A percentile compares a stretch with the other conserved stretches of the same genome.
These are phyloP conservation scores for Trypanosoma conorhini DNA, from an alignment of 208 protist genomes.

Conservation along the genomic window DNA sequence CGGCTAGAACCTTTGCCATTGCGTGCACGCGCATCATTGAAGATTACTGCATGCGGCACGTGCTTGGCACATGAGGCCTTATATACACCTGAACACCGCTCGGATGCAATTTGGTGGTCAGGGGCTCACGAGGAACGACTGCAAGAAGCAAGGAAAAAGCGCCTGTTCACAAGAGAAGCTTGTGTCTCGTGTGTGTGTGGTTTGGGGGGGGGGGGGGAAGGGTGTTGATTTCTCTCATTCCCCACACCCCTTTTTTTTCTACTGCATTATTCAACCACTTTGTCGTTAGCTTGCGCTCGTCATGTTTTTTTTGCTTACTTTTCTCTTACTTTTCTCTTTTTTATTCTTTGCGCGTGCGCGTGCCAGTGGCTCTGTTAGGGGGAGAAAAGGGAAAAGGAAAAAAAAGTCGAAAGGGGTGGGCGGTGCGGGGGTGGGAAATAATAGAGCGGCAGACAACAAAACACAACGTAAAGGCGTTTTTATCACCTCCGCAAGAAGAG, in stretches of 20 bases:
- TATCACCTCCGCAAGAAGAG: not conserved
- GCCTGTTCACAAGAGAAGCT: not conserved
- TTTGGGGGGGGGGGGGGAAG: not conserved
- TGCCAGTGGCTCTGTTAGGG: not conserved
- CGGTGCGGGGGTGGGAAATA: no score
- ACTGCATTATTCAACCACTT: not conserved
- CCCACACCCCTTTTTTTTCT: not conserved
- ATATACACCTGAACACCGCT: no score
- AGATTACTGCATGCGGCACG: conserved; percentile 60
- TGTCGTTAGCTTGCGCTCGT: not conserved
- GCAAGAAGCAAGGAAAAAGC: not conserved
- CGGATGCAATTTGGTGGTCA: no score
- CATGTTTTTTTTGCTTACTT: not conserved
- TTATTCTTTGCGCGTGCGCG: not conserved
- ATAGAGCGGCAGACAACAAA: no score
- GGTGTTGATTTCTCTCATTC: not conserved
- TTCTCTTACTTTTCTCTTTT: not conserved
- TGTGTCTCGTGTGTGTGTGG: not conserved
- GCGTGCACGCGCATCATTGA: conserved; percentile 58
- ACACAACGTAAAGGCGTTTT: not conserved
- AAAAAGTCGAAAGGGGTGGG: not conserved
- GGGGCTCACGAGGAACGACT: not conserved
- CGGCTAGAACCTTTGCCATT: conserved; percentile 55
- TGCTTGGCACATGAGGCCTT: conserved; percentile 1
- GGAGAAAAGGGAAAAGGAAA: no score